Evolutionary conservation across 139 green algal genomes (phyloP).

Genomic region (Edaphochlamys debaryana): DNA sequence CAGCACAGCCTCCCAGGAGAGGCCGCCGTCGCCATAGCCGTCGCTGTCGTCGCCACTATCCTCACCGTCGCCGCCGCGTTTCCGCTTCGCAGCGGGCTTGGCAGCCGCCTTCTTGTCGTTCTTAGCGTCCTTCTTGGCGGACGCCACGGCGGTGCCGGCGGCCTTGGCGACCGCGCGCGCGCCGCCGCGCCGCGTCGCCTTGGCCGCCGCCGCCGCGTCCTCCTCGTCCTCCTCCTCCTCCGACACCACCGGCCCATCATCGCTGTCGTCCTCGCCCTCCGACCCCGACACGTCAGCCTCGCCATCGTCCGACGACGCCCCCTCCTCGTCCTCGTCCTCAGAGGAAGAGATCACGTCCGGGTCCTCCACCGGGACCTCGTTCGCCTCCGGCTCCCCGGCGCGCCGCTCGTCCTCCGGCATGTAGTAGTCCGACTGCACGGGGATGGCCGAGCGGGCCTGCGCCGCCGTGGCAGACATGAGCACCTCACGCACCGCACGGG

Average conservation of each 20-base stretch:
- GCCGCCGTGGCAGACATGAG: slow-evolving; percentile 56
- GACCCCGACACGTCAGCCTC: slow-evolving; percentile 45
- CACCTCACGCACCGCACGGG: slow-evolving; percentile 57
- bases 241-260: slow-evolving; percentile 12
- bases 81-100: background rate
- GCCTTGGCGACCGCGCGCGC: background rate
- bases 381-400: slow-evolving; percentile 13
- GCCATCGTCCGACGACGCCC: no score
- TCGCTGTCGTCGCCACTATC: slow-evolving; percentile 72
- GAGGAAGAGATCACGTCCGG: slow-evolving; percentile 13
- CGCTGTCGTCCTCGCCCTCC: slow-evolving; percentile 34
- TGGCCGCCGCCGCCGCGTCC: slow-evolving; percentile 12
- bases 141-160: background rate
- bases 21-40: slow-evolving; percentile 80
- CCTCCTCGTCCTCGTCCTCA: slow-evolving; percentile 40
- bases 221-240: slow-evolving; percentile 54
- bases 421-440: slow-evolving; percentile 77
- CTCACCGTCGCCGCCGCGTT: slow-evolving; percentile 1
- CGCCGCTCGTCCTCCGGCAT: slow-evolving; percentile 68
- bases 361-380: slow-evolving; percentile 11
- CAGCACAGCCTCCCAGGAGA: slow-evolving; percentile 93
- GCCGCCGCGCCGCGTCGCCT: background rate
- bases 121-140: slow-evolving; percentile 49
- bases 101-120: background rate
- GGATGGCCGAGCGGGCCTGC: slow-evolving; percentile 70